Conservation (phyloP, 2,329 filamentous ascomycete species). For the Xylaria polymorpha region DNA sequence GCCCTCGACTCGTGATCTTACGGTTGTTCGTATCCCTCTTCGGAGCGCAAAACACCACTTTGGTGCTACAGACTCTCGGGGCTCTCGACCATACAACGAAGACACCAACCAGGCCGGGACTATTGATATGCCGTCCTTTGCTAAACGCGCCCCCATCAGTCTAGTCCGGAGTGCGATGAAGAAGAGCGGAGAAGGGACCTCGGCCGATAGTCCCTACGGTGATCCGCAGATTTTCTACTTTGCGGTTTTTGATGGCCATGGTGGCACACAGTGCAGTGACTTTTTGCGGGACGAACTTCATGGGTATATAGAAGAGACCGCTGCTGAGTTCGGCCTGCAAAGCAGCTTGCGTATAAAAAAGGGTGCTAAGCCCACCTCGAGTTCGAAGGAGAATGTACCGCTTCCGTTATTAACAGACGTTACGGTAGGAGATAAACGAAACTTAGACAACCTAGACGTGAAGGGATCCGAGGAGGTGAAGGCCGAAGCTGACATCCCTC, state of each 20-base stretch:
- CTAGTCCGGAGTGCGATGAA: slow-evolving; percentile 58
- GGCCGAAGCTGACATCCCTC: slow-evolving; percentile 52
- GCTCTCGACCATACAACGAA: slow-evolving; percentile 89
- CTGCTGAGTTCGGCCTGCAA: slow-evolving; percentile 78
- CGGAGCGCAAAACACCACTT: slow-evolving; percentile 97
- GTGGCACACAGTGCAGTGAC: slow-evolving; percentile 86
- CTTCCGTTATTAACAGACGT: slow-evolving; percentile 41
- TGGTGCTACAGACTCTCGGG: slow-evolving; percentile 81
- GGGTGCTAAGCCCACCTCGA: slow-evolving; percentile 31
- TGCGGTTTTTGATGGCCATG: slow-evolving; percentile 95
- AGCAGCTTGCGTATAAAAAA: slow-evolving; percentile 72
- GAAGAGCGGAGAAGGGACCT: slow-evolving; percentile 70
- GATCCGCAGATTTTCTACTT: slow-evolving; percentile 99
- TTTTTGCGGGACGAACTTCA: slow-evolving; percentile 89
- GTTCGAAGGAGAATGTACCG: slow-evolving; percentile 26
- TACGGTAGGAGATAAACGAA: slow-evolving; percentile 50
- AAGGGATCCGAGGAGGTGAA: slow-evolving; percentile 62
- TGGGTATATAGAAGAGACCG: slow-evolving; percentile 86
- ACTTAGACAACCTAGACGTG: slow-evolving; percentile 59
- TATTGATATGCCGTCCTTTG: slow-evolving; percentile 92
- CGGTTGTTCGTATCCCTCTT: slow-evolving; percentile 93
- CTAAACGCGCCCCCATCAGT: slow-evolving; percentile 80
- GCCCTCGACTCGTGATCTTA: slow-evolving; percentile 78
- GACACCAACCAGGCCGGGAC: slow-evolving; percentile 95
- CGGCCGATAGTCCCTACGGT: slow-evolving; percentile 80